phyloP scores from a whole-genome alignment of 331 rosid species.

The Stylosanthes scabra region DNA sequence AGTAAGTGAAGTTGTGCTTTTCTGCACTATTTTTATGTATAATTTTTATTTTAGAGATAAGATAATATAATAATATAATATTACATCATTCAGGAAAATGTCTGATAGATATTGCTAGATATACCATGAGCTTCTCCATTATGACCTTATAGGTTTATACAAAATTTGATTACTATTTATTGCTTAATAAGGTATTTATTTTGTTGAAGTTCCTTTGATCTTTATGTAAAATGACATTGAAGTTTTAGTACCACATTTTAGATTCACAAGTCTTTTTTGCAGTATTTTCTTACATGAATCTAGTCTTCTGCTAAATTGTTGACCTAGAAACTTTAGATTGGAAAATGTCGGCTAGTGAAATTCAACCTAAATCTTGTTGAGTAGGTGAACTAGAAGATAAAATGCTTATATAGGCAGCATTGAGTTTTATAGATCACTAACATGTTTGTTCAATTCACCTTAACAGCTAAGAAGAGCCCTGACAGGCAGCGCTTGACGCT shows the following conservation, averaged over 20 bases:
- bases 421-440: conserved; percentile 36
- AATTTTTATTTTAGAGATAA: conserved; percentile 20
- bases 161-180: conserved; percentile 29
- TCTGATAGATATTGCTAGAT: conserved; percentile 12
- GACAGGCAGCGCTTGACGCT: conserved; percentile 93
- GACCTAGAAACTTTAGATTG: conserved; percentile 16
- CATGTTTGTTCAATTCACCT: conserved; percentile 43
- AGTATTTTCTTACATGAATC: conserved; percentile 11
- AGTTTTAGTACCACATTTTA: neutral
- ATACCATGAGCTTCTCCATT: conserved; percentile 6
- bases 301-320: conserved; percentile 12
- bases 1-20: conserved; percentile 59
- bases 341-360: neutral
- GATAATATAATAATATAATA: conserved; percentile 5
- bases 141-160: neutral
- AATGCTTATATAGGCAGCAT: conserved; percentile 18
- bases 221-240: neutral
- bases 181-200: neutral
- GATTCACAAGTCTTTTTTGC: conserved; percentile 3
- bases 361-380: neutral
- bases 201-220: conserved; percentile 25
- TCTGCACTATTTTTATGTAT: neutral
- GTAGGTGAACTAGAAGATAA: conserved; percentile 14
- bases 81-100: conserved; percentile 1
- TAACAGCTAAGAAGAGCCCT: conserved; percentile 85